Conservation (phyloP, 768 basidiomycete genomes). For the Lactarius indigo region DNA sequence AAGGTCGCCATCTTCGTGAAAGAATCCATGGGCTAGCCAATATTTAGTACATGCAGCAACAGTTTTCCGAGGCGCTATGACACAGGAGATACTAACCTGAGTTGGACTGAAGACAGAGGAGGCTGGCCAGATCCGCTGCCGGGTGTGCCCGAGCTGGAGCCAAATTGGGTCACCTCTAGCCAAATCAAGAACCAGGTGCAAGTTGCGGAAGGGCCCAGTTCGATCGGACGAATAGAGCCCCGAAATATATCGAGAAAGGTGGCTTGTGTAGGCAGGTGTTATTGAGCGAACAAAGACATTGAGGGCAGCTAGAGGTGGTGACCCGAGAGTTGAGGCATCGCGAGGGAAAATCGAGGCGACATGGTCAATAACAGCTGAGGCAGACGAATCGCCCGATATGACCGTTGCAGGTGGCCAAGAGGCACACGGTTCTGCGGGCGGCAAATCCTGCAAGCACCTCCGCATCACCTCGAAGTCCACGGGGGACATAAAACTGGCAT, state of each 20-base stretch:
- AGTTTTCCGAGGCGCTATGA: not conserved
- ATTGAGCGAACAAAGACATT: slow-evolving; percentile 17
- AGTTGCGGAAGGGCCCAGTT: slow-evolving; percentile 6
- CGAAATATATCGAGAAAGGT: slow-evolving; percentile 16
- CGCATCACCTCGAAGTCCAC: slow-evolving; percentile 21
- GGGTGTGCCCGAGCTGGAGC: slow-evolving; percentile 9
- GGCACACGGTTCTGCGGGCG: not conserved
- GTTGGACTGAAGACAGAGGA: not conserved
- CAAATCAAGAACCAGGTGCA: slow-evolving; percentile 17
- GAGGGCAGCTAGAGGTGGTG: not conserved
- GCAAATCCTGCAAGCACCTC: slow-evolving; percentile 10
- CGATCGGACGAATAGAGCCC: slow-evolving; percentile 13
- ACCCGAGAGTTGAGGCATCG: not conserved
- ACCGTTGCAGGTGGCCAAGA: slow-evolving; percentile 11
- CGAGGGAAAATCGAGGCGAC: slow-evolving; percentile 12
- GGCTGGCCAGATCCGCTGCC: slow-evolving; percentile 11
- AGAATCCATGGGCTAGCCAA: slow-evolving; percentile 25
- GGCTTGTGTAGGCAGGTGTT: slow-evolving; percentile 15
- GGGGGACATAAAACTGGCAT: not conserved
- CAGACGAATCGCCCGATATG: slow-evolving; percentile 4
- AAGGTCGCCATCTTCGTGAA: slow-evolving; percentile 16
- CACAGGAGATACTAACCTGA: slow-evolving; percentile 26
- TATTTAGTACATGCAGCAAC: slow-evolving; percentile 19
- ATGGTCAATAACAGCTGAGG: slow-evolving; percentile 9
- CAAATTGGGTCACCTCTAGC: slow-evolving; percentile 3